Conservation (phyloP, 371 early-diverging fungal species). For the Haplosporangium sp. region DNA sequence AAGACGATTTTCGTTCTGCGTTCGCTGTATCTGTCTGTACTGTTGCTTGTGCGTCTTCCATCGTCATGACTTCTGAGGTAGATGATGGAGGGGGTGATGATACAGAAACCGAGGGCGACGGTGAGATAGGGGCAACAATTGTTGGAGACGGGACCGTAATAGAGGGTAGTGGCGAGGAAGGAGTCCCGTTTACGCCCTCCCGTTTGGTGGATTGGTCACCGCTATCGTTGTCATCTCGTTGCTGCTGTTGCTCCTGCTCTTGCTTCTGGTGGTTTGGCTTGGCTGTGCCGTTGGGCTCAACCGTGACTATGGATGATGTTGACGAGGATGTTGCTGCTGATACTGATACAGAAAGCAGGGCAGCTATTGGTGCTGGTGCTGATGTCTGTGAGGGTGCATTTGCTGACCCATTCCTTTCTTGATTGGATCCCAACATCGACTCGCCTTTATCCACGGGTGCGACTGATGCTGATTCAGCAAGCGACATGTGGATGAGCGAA, state of each 20-base stretch:
- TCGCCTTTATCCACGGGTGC: conserved; percentile 20
- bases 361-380: conserved; percentile 1
- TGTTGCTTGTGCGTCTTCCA: conserved; percentile 6
- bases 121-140: conserved; percentile 19
- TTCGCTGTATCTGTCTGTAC: not conserved
- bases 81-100: conserved; percentile 21
- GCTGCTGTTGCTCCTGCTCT: conserved; percentile 1
- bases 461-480: conserved; percentile 34
- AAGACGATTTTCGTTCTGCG: not conserved
- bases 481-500: conserved; percentile 19
- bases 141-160: not conserved
- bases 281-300: conserved; percentile 7
- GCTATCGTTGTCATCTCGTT: not conserved
- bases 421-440: conserved; percentile 8
- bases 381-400: not conserved
- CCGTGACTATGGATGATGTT: conserved; percentile 21
- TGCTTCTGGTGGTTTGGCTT: not conserved
- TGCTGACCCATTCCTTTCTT: conserved; percentile 5
- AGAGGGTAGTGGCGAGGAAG: conserved; percentile 8
- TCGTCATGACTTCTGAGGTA: conserved; percentile 1
- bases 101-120: conserved; percentile 21
- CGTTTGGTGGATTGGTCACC: not conserved
- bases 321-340: conserved; percentile 13
- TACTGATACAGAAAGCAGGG: conserved; percentile 10
- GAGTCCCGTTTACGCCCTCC: conserved; percentile 3